Evolutionary conservation across 805 yeast species (phyloP).

Genomic region (Yueomyces sp.): DNA sequence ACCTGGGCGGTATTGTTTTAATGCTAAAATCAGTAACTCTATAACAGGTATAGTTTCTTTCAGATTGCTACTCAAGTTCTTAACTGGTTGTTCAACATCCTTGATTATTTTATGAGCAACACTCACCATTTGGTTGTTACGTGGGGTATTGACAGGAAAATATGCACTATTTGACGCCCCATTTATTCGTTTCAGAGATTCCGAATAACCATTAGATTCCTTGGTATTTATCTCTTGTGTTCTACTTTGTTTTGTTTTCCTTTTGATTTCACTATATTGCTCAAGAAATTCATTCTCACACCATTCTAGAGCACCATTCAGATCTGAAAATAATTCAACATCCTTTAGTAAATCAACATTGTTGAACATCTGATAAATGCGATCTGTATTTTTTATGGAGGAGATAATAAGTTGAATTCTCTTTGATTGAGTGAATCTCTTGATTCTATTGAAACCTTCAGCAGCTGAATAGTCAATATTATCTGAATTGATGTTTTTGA

Average conservation of each 20-base stretch:
- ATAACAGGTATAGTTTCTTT: slow-evolving; percentile 13
- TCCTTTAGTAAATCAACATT: slow-evolving; percentile 72
- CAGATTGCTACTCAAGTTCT: slow-evolving; percentile 8
- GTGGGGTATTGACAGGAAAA: slow-evolving; percentile 26
- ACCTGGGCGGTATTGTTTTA: slow-evolving; percentile 18
- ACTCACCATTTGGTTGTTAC: slow-evolving; percentile 28
- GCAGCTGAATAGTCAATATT: slow-evolving; percentile 90
- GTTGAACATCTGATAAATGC: slow-evolving; percentile 54
- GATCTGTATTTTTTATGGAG: slow-evolving; percentile 56
- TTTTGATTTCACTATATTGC: slow-evolving; percentile 25
- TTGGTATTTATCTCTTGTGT: neutral
- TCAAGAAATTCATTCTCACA: slow-evolving; percentile 79
- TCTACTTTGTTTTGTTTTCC: slow-evolving; percentile 8
- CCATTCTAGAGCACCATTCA: slow-evolving; percentile 90
- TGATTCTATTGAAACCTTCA: slow-evolving; percentile 82
- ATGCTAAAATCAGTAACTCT: slow-evolving; percentile 16
- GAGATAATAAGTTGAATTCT: slow-evolving; percentile 63
- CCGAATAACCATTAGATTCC: neutral
- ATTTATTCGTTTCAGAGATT: neutral
- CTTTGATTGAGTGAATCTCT: slow-evolving; percentile 59
- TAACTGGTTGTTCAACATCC: slow-evolving; percentile 18
- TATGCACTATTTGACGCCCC: neutral
- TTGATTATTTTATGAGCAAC: slow-evolving; percentile 26
- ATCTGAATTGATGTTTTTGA: slow-evolving; percentile 57
- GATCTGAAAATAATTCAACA: slow-evolving; percentile 51